Evolutionary conservation across 805 yeast genomes (phyloP), one percentile per base, ranked within the genome.

Genomic region (Lipomyces oligophaga): DNA sequence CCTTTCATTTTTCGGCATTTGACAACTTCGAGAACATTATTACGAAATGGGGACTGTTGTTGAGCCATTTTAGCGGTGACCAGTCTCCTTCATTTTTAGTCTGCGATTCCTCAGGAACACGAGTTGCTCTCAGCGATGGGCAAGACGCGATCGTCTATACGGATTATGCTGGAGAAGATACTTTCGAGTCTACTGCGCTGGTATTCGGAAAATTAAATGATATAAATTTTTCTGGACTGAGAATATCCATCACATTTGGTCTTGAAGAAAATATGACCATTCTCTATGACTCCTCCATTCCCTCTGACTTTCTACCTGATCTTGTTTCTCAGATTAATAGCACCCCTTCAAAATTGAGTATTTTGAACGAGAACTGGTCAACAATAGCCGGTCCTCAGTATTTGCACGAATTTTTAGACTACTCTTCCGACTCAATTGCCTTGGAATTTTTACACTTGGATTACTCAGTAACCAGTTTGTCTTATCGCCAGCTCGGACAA

Each of bases 381-480:
- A 32, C 15, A 11, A 4, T 47, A 16, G 33, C 38, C 10, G 55
- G 55, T 7, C 52, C 49, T 26, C 11, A 16, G 3, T 24, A 28
- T 5, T 37, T 50, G 15, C 55, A 50, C 34, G 24, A 40, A 11
- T n/a, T 50, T 21, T 30, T 31, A 5, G 20, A 34, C 3, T 43
- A 32, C 10, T 13, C 20, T 10, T 32, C 35, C 15, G 5, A 19
- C 7, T 11, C 31, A 8, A 33, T 28, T 21, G 54, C 53, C 5
- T 35, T 52, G 22, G 51, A 49, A 34, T 52, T 44, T 42, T 16
- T 44, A 24, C 24, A 38, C 27, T 25, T 31, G 2, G 34, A 30
- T n/a, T 35, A 43, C 4, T 25, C 28, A 7, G 32, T 38, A 6
- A 16, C 22, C n/a, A 16, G 19, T 8, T 33, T 38, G 13, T 22